Evolutionary conservation across 352 stramenopile genomes (phyloP), one percentile per base, ranked within the genome.

Genomic region (Pythium graminicola): DNA sequence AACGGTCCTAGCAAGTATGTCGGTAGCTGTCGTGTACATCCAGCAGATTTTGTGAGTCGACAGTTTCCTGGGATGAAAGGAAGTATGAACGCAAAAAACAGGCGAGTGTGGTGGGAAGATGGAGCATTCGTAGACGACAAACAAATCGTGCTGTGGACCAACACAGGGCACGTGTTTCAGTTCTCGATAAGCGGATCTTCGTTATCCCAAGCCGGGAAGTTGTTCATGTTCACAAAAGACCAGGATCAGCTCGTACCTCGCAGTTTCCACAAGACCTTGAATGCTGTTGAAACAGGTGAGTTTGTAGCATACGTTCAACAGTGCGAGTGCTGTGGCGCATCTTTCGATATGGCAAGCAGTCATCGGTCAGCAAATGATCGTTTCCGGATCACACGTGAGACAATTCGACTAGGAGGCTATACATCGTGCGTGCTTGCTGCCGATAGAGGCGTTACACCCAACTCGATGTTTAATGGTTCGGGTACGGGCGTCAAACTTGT

Each of bases 181-280:
- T 93, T 93, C 39, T 62, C 68, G 32, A 55, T 65, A 13, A 44
- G 38, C 4, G 64, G 67, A 20, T 42, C 58, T 38, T 26, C 65
- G 50, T 8, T 20, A 40, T 39, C 59, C 47, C 9, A 46, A 36
- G 55, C 47, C 11, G 77, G 80, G 0, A 84, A 89, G 39, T 64
- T 91, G 41, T 87, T 89, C 16, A 71, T 88, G n/a, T 88, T 93
- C 41, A 90, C 81, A 6, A 88, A 91, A 55, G 76, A 83, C 32
- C 67, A 87, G 55, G 80, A 91, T 35, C 80, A 91, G 48, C 70
- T 91, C 20, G 80, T 91, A 4, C 80, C 80, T n/a, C 67, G 80
- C 26, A 87, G 77, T 26, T 83, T 82, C 46, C 81, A 76, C 32
- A 89, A 87, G 44, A 57, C 40, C 6, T 50, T 91, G 41, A 61